Conservation (phyloP, 2,329 filamentous ascomycete species). For the Fusarium nanum region DNA sequence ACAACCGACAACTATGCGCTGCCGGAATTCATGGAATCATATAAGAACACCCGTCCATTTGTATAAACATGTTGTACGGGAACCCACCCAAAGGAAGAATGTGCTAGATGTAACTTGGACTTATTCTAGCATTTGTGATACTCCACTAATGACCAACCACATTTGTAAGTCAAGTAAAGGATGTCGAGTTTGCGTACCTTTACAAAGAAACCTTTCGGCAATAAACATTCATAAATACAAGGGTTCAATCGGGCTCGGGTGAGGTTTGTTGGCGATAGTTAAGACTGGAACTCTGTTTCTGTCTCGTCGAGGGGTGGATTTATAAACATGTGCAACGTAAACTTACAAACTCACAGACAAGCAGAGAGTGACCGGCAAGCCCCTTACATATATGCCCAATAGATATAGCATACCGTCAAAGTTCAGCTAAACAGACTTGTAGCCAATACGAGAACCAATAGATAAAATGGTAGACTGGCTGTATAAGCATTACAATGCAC, state of each 20-base stretch:
- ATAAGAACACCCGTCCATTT: too few relatives aligned
- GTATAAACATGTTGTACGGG: too few relatives aligned
- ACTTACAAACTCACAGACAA: not conserved
- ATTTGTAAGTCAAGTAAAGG: not conserved
- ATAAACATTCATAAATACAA: not conserved
- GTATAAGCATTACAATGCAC: not conserved
- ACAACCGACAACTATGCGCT: too few relatives aligned
- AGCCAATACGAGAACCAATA: not conserved
- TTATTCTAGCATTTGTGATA: not conserved
- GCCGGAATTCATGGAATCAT: not conserved
- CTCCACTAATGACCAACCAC: not conserved
- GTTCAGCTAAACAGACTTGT: not conserved
- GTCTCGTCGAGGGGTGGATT: not conserved
- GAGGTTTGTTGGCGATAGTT: not conserved
- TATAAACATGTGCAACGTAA: not conserved
- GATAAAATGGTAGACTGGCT: not conserved
- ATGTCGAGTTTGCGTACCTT: not conserved
- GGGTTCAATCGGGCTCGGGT: not conserved
- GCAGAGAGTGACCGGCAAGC: not conserved
- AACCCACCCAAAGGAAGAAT: not conserved
- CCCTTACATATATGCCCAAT: not conserved
- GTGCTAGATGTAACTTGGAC: not conserved
- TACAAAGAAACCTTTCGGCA: not conserved
- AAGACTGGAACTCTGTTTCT: not conserved
- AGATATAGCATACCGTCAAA: not conserved